phyloP scores from a whole-genome alignment of 139 green algal species.

The Coelastrella sp. region DNA sequence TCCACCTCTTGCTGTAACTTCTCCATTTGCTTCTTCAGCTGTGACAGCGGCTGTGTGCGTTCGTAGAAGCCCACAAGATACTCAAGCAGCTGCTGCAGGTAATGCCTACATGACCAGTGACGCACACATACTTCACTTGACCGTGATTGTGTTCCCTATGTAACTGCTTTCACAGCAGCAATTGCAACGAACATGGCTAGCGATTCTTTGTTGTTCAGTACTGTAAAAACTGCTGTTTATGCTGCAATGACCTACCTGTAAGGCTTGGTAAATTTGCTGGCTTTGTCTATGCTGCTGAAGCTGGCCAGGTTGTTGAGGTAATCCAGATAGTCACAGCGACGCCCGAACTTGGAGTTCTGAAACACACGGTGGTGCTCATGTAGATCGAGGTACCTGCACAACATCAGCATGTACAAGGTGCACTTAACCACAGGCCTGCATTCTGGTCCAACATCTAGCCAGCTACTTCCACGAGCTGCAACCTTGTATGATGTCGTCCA shows the following conservation, averaged over 20 bases:
- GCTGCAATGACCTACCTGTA: conserved; percentile 68
- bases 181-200: background rate
- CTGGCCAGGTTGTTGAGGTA: conserved; percentile 73
- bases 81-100: conserved; percentile 71
- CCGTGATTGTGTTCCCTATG: too few relatives aligned
- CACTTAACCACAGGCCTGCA: too few relatives aligned
- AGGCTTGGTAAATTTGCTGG: conserved; percentile 53
- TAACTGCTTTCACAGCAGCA: too few relatives aligned
- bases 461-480: too few relatives aligned
- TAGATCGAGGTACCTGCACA: conserved; percentile 88
- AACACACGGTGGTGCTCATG: conserved; percentile 82
- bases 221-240: background rate
- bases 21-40: conserved; percentile 64
- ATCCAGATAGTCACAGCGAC: conserved; percentile 73
- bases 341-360: conserved; percentile 85
- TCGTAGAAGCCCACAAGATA: conserved; percentile 94
- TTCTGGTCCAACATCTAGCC: too few relatives aligned
- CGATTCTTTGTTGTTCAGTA: background rate
- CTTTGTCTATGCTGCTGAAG: conserved; percentile 60
- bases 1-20: conserved; percentile 81
- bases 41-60: conserved; percentile 88
- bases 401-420: background rate
- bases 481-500: too few relatives aligned
- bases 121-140: too few relatives aligned
- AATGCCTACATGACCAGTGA: conserved; percentile 62